phyloP scores from a whole-genome alignment of 208 protist species.

The Balamuthia mandrillaris region DNA sequence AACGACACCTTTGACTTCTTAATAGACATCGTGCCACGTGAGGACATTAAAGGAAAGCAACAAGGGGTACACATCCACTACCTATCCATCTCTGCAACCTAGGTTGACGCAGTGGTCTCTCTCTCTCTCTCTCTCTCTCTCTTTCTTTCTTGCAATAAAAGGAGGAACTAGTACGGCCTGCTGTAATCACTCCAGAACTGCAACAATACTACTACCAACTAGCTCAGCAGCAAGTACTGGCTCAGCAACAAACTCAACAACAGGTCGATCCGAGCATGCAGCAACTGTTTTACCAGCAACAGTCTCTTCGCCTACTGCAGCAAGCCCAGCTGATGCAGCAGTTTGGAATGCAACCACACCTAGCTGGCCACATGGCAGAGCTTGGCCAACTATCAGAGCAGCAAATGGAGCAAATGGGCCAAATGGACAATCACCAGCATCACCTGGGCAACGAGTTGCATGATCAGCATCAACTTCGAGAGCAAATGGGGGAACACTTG shows the following conservation, averaged over 20 bases:
- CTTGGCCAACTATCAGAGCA: not conserved
- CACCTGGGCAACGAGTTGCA: too few relatives aligned
- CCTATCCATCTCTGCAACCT: not conserved
- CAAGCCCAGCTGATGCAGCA: too few relatives aligned
- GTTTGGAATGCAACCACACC: too few relatives aligned
- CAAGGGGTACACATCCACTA: not conserved
- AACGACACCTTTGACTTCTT: conserved; percentile 72
- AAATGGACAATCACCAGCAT: not conserved
- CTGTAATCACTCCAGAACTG: not conserved
- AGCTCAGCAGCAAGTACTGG: not conserved
- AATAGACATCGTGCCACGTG: conserved; percentile 71
- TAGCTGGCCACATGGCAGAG: too few relatives aligned
- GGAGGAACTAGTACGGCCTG: not conserved
- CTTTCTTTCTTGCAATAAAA: not conserved
- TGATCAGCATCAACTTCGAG: not conserved
- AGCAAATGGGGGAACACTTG: not conserved
- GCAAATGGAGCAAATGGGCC: too few relatives aligned
- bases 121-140: not conserved
- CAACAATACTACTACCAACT: conserved; percentile 34
- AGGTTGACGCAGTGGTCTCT: not conserved
- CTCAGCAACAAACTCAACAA: too few relatives aligned
- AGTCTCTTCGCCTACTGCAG: too few relatives aligned
- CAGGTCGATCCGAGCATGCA: too few relatives aligned
- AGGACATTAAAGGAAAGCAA: not conserved
- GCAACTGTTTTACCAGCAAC: not conserved